Conservation (phyloP, 495 filamentous ascomycete species). For the Penicillium macrosclerotiorum region DNA sequence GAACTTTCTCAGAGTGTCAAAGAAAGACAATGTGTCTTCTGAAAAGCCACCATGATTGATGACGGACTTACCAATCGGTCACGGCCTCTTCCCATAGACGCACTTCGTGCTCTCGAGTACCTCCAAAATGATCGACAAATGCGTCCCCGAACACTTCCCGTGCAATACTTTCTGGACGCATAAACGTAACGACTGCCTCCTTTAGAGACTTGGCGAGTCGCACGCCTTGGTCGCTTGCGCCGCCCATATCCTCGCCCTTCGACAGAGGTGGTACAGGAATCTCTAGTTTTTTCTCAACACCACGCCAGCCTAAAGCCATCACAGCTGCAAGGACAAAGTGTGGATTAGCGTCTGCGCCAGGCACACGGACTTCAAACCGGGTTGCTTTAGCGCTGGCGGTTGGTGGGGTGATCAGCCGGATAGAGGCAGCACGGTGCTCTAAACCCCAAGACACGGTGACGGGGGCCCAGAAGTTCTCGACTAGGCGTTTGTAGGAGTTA, state of each 20-base stretch:
- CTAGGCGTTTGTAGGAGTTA: constrained; percentile 95
- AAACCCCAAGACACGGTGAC: constrained; percentile 97
- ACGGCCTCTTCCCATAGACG: constrained; percentile 92
- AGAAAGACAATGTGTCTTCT: not conserved
- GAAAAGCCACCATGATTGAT: not conserved
- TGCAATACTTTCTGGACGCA: constrained; percentile 72
- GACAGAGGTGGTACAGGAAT: constrained; percentile 77
- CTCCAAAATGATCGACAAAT: constrained; percentile 93
- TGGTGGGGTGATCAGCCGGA: constrained; percentile 85
- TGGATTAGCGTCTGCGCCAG: constrained; percentile 88
- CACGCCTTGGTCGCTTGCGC: constrained; percentile 54
- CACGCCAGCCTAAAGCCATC: constrained; percentile 81
- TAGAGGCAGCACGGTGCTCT: constrained; percentile 89
- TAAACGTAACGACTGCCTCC: constrained; percentile 78
- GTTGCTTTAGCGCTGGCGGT: constrained; percentile 79
- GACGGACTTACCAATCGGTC: constrained; percentile 74
- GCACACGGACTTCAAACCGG: constrained; percentile 85
- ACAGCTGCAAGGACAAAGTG: constrained; percentile 86
- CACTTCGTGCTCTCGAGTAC: constrained; percentile 89
- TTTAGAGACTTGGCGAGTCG: constrained; percentile 77
- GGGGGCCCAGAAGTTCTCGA: constrained; percentile 98
- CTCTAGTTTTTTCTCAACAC: constrained; percentile 83
- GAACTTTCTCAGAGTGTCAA: constrained; percentile 16
- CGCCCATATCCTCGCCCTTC: constrained; percentile 77
- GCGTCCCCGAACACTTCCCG: constrained; percentile 89